These are phyloP conservation scores for Graphiopsis chlorocephala DNA, from an alignment of 2,329 filamentous ascomycete species.

Conservation along the genomic window DNA sequence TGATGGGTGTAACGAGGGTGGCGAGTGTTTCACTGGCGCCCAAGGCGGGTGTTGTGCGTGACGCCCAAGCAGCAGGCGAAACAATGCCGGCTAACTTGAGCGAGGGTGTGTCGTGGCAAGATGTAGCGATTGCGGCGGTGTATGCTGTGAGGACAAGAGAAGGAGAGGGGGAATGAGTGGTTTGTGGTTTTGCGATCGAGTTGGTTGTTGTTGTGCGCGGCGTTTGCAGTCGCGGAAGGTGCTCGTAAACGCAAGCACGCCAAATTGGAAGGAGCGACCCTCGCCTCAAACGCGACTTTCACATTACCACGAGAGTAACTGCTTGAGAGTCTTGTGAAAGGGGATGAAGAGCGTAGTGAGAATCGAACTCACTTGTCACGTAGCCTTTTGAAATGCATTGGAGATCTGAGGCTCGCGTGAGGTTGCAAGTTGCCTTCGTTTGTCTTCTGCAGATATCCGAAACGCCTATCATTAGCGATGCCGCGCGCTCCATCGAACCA, in stretches of 20 bases:
- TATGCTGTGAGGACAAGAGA: not conserved
- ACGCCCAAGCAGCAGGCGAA: slow-evolving; percentile 16
- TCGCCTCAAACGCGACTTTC: not conserved
- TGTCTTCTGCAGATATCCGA: slow-evolving; percentile 19
- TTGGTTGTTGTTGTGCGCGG: not conserved
- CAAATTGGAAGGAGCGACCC: slow-evolving; percentile 21
- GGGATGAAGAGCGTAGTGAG: not conserved
- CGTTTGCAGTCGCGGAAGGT: slow-evolving; percentile 11
- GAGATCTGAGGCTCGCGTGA: not conserved
- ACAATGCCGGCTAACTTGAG: slow-evolving; percentile 6
- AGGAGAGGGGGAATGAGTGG: not conserved
- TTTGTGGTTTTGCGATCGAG: not conserved
- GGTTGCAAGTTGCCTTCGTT: slow-evolving; percentile 3
- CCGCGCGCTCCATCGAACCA: not conserved
- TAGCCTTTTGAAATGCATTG: not conserved
- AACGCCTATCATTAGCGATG: slow-evolving; percentile 1
- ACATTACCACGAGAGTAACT: not conserved
- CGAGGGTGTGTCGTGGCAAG: not conserved
- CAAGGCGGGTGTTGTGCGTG: not conserved
- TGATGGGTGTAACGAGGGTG: not conserved
- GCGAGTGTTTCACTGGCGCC: not conserved
- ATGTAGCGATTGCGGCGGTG: slow-evolving; percentile 7
- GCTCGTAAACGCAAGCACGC: slow-evolving; percentile 4
- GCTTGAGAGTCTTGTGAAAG: not conserved
- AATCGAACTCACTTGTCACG: not conserved